Evolutionary conservation across 371 early-diverging fungal genomes (phyloP), one percentile per base, ranked within the genome.

Genomic region (Apophysomyces sp.): DNA sequence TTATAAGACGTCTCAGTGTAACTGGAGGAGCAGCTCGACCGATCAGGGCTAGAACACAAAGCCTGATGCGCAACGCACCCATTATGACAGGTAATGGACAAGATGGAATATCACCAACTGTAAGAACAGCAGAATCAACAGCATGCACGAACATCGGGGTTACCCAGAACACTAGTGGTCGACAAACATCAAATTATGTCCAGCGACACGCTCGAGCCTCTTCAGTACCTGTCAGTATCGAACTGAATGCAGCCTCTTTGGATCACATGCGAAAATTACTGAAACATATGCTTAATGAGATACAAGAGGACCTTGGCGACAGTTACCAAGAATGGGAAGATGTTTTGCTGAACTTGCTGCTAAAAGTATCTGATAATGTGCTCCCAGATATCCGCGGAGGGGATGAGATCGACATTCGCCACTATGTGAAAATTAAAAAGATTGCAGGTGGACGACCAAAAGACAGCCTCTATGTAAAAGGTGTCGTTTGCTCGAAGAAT

Each of bases 341-440:
- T 0, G 85, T 93, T 0, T 74, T 95, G 41, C 80, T 89, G 68
- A 73, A 80, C 15, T 61, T 95, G 36, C 69, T 91, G 16, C 66
- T 90, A 29, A 83, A 81, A 51, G 86, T 89, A 0, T 83, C 88
- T 11, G 83, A 84, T 27, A 81, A 82, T 56, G 83, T 94, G 6
- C 81, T 84, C 24, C 88, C 90, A 1, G 83, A 90, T 63, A 82
- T 91, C 18, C 68, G 80, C 0, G 77, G 74, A n/a, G 89, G 92
- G 28, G 94, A 94, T 61, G 80, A 81, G 44, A 93, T 94, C 63
- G 95, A 96, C 62, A 84, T 94, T 55, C 84, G 92, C n/a, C 88
- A 90, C 27, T 94, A 91, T 60, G 90, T 98, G 58, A 95, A 95
- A 67, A 88, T 97, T 69, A 98, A 98, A 68, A 89, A 88, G 63